Conservation (phyloP, 345 rosid species). For the Brassica rapa region DNA sequence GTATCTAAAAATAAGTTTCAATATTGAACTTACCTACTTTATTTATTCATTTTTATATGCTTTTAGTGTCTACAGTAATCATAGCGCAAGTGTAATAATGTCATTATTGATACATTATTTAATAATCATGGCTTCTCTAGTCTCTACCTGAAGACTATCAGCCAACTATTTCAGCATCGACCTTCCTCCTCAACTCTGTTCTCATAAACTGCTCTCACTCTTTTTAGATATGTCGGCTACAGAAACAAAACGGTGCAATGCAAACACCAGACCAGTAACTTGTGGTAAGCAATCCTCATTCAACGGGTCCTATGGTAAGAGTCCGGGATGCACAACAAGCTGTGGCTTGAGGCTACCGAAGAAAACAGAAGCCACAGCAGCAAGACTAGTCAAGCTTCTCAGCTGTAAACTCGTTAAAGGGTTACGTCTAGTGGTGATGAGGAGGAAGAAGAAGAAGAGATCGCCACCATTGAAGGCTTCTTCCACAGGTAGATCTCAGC, state of each 20-base stretch:
- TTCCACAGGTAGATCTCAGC: conserved; percentile 48
- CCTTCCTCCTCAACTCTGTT: not conserved
- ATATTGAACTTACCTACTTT: conserved; percentile 7
- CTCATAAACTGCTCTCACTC: conserved; percentile 7
- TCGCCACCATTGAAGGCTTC: conserved; percentile 41
- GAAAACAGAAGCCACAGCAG: conserved; percentile 48
- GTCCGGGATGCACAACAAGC: conserved; percentile 35
- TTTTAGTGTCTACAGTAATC: conserved; percentile 21
- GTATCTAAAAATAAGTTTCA: conserved; percentile 16
- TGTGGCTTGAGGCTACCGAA: conserved; percentile 57
- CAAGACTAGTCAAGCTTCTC: conserved; percentile 51
- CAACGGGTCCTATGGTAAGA: conserved; percentile 27
- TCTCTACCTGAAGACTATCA: conserved; percentile 28
- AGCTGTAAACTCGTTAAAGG: conserved; percentile 50
- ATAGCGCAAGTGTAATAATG: conserved; percentile 25
- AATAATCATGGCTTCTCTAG: conserved; percentile 18
- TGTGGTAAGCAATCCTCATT: conserved; percentile 21
- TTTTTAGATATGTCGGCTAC: conserved; percentile 41
- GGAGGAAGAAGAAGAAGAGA: conserved; percentile 45
- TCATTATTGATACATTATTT: conserved; percentile 33
- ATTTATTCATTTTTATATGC: conserved; percentile 2
- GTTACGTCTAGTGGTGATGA: conserved; percentile 40
- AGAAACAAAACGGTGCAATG: conserved; percentile 31
- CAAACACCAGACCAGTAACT: conserved; percentile 31
- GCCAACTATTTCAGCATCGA: not conserved